Evolutionary conservation across 495 filamentous ascomycete genomes (phyloP), one percentile per base, ranked within the genome.

Genomic region (Penicillium cosmopolitanum): DNA sequence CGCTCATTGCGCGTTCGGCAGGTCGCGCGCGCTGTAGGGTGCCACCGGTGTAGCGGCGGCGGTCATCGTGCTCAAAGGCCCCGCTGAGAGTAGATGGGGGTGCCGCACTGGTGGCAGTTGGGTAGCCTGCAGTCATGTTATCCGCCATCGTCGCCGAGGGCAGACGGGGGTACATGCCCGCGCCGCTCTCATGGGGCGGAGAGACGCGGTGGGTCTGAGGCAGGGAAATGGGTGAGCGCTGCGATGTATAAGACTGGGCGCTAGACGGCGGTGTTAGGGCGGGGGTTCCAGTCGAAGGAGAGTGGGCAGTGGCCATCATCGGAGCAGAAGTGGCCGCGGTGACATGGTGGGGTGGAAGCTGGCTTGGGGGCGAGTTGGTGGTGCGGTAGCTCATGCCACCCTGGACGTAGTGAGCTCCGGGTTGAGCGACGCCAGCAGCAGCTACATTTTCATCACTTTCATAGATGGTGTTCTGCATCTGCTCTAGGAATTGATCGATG

Each of bases 381-480:
- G 86, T 78, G 54, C 92, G 89, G 69, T 87, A 88, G 70, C 82
- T 82, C 60, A 86, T 73, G 33, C 73, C 77, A 18, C 67, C 75
- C 70, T 83, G 82, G 11, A 88, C 73, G 57, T 86, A 87, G 64
- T 90, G 86, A 25, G 84, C 78, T 46, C 83, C 88, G 21, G 88
- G 84, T 60, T 90, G 87, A 40, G 86, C 84, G 50, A 91, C 80
- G 51, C 89, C 90, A 34, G 89, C 87, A 1, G 89, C 89, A 13
- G 90, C 87, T 3, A 89, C 82, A 13, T 89, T 84, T 66, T 90
- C 89, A 21, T 92, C 87, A 66, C 85, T 94, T 73, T 97, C 94
- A 70, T 97, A 98, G 28, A 97, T 89, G 8, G 94, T 96, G 61
- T 87, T 83, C 66, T 97, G 93, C 82, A 98, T 92, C 74, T 97